Base-by-base conservation (phyloP, 805 yeast genomes). In the Kuraishia cidri region DNA sequence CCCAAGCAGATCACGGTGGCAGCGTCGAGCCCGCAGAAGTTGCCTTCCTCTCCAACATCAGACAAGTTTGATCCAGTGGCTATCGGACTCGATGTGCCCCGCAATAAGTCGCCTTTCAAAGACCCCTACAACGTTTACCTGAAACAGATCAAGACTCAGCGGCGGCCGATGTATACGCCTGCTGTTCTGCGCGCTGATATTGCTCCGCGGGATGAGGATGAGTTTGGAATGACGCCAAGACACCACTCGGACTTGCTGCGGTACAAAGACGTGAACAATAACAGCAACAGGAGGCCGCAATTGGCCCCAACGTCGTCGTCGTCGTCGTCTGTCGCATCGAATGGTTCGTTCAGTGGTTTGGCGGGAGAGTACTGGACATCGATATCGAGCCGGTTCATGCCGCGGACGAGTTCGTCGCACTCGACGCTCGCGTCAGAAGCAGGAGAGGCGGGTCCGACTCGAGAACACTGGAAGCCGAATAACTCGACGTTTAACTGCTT, bases 161-260 rank as follows among this genome's bases (percentile, higher is more conserved):
- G 86, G 52, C 80, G 84, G 47, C 96, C 97, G 7, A 62, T 88
- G 62, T 88, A 86, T 47, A 66, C 82, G 0, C 97, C 97, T 0
- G 96, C 96, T 0, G 97, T 88, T 8, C 62, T 88, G 33, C 69
- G 84, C 10, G 30, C 19, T 8, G 21, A 27, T 10, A 20, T 20
- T 7, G 10, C 7, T 10, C 9, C 23, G 10, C 7, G 9, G 10
- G 7, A 10, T 10, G 23, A 20, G 9, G 23, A 20, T 7, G 23
- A 20, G 23, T 20, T 20, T 20, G 9, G 9, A 7, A 7, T 20
- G 9, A 20, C 9, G 23, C 9, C 9, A 20, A 20, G 10, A 7
- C 10, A 20, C 23, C 23, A 10, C 9, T 7, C 7, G 23, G 23
- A 20, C 9, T 10, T 20, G 23, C 9, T 10, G 7, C 7, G 10